A percentile compares a stretch with the other conserved stretches of the same genome.
phyloP scores from a whole-genome alignment of 495 filamentous ascomycete genomes.

The Tuber microsphaerosporum region DNA sequence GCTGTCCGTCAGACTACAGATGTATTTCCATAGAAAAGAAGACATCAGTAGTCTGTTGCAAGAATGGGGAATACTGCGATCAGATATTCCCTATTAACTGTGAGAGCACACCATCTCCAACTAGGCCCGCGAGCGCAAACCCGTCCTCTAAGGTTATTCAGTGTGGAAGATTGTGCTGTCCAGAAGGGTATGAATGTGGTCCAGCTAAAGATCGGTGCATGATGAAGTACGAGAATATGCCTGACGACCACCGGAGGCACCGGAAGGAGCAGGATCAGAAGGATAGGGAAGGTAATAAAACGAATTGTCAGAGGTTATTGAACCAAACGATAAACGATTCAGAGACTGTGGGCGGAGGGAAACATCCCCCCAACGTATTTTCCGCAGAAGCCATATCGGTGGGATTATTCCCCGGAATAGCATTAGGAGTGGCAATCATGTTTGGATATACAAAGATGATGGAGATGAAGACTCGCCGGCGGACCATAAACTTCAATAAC shows the following conservation, averaged over 20 bases:
- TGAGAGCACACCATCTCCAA: neutral
- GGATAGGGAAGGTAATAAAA: neutral
- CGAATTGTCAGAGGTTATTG: slow-evolving; percentile 1
- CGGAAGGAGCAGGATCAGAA: slow-evolving; percentile 11
- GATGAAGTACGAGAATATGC: slow-evolving; percentile 34
- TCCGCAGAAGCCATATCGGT: slow-evolving; percentile 23
- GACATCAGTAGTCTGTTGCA: slow-evolving; percentile 37
- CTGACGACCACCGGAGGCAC: slow-evolving; percentile 18
- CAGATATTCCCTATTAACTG: slow-evolving; percentile 36
- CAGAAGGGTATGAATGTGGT: slow-evolving; percentile 35
- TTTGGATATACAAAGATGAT: slow-evolving; percentile 27
- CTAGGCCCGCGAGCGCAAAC: neutral
- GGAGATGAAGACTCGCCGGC: slow-evolving; percentile 28
- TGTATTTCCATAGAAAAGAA: slow-evolving; percentile 37
- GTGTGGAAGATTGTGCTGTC: slow-evolving; percentile 35
- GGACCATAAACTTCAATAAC: slow-evolving; percentile 33
- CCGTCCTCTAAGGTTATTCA: neutral
- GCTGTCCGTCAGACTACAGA: slow-evolving; percentile 31
- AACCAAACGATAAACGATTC: neutral
- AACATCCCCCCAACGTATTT: slow-evolving; percentile 9
- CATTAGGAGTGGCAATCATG: slow-evolving; percentile 30
- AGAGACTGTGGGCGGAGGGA: neutral
- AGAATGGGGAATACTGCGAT: slow-evolving; percentile 32
- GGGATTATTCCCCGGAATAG: slow-evolving; percentile 37
- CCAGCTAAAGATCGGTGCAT: slow-evolving; percentile 17